These are phyloP conservation scores for Penicillium brasilianum DNA, from an alignment of 2,329 filamentous ascomycete genomes.

Conservation along the genomic window DNA sequence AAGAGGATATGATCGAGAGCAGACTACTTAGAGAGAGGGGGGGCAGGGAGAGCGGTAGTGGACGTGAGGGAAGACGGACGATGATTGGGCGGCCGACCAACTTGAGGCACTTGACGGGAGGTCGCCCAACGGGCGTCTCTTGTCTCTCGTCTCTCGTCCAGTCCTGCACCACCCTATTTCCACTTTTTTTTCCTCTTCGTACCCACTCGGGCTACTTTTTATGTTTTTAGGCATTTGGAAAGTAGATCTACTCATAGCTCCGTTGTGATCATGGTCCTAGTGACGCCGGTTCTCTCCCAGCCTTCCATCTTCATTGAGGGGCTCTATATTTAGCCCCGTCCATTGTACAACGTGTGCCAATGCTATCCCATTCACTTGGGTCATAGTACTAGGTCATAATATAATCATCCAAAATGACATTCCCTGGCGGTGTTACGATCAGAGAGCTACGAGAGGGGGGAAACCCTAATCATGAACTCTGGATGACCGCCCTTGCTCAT, in stretches of 20 bases:
- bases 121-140: constrained; percentile 15
- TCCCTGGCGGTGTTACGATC: neutral
- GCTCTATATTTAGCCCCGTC: neutral
- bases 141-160: neutral
- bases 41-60: constrained; percentile 15
- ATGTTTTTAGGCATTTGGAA: no score
- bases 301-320: neutral
- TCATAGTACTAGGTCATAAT: no score
- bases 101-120: constrained; percentile 13
- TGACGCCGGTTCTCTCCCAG: neutral
- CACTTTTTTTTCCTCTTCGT: neutral
- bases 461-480: constrained; percentile 7
- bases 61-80: constrained; percentile 19
- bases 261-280: neutral
- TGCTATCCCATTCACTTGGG: neutral
- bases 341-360: neutral
- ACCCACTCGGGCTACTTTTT: neutral
- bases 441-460: neutral
- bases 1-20: constrained; percentile 9
- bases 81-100: constrained; percentile 33
- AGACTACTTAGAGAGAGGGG: constrained; percentile 19
- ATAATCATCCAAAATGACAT: no score
- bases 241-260: neutral
- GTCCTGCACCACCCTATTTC: neutral
- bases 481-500: constrained; percentile 23